These are phyloP conservation scores for Pouteria campechiana DNA, from an alignment of 179 eudicot species.

Conservation along the genomic window DNA sequence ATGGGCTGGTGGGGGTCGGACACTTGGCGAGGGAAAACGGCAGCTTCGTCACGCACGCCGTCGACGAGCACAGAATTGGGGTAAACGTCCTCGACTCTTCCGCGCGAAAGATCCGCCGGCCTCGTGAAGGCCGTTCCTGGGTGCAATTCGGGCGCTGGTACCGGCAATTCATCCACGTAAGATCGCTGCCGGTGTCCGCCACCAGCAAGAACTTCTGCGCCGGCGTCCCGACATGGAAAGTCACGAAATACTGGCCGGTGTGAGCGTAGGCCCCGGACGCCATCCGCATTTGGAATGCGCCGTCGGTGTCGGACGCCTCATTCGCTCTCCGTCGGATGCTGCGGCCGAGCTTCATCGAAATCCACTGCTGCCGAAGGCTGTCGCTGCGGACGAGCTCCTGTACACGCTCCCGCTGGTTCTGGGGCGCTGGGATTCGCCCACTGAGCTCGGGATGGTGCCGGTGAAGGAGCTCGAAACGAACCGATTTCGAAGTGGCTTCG, in stretches of 20 bases:
- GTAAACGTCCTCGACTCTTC: conserved; percentile 18
- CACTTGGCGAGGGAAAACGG: conserved; percentile 18
- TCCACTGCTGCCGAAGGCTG: no score
- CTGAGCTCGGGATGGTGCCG: no score
- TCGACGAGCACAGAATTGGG: conserved; percentile 21
- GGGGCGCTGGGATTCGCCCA: no score
- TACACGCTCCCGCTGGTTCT: no score
- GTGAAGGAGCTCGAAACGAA: no score
- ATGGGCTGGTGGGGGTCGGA: conserved; percentile 19
- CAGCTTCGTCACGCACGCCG: conserved; percentile 20
- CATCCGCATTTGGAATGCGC: conserved; percentile 17
- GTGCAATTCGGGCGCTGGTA: conserved; percentile 1
- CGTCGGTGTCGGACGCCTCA: no score
- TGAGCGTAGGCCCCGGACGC: conserved; percentile 21
- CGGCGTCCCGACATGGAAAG: conserved; percentile 32
- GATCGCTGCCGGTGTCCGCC: conserved; percentile 47
- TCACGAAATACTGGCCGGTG: conserved; percentile 24
- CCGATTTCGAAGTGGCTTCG: no score
- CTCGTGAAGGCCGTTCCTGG: neutral
- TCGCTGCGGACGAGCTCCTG: no score
- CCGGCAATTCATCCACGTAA: conserved; percentile 47
- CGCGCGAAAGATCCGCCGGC: conserved; percentile 1
- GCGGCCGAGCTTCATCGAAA: no score
- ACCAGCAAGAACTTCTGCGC: conserved; percentile 19
- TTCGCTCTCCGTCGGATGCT: no score